phyloP scores from a whole-genome alignment of 495 filamentous ascomycete genomes.

The Astrothelium macrocarpum region DNA sequence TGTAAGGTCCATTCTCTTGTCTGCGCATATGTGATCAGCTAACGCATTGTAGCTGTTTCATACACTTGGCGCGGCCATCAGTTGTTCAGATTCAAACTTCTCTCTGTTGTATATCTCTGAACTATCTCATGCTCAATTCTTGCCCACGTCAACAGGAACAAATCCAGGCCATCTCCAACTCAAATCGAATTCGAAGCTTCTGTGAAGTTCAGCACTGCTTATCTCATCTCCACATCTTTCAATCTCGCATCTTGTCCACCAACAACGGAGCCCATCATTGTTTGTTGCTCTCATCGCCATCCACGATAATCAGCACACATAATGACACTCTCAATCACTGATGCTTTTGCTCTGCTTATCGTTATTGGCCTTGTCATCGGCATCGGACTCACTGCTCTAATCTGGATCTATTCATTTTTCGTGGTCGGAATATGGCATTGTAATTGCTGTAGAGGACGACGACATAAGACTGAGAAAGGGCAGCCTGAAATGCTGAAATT shows the following conservation, averaged over 20 bases:
- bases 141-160: no score
- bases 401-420: background rate
- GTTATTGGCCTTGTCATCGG: background rate
- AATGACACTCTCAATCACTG: background rate
- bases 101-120: no score
- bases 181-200: background rate
- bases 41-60: no score
- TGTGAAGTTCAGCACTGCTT: background rate
- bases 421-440: background rate
- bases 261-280: background rate
- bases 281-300: background rate
- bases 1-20: no score
- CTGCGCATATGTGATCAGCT: no score
- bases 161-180: no score
- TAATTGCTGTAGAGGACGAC: background rate
- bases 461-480: background rate
- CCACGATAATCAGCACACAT: background rate
- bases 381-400: background rate
- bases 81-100: no score
- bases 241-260: no score
- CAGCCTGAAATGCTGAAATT: background rate
- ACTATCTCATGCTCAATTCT: no score
- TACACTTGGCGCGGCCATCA: no score
- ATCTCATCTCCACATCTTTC: no score
- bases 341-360: background rate